Base-by-base conservation (phyloP, 1,139 yeast species). In the Zygoascus sp. region DNA sequence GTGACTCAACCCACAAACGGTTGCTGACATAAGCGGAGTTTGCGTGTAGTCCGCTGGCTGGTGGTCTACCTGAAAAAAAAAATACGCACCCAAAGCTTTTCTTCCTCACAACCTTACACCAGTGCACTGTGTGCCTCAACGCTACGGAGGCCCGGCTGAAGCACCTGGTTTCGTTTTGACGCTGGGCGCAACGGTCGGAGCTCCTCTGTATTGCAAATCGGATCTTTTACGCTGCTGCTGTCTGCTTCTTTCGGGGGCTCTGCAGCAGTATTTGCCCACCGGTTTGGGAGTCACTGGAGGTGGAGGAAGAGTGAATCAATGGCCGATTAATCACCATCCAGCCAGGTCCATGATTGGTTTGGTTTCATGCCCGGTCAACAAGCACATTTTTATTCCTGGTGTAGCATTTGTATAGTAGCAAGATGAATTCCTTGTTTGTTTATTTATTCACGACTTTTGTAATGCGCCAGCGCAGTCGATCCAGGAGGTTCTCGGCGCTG, bases 311-410 rank as follows among this genome's bases (percentile, higher is more conserved):
- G 13, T 23, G 21, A 30, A 28, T 28, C 28, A 27, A 44, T 25
- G 51, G 42, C 56, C 53, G 51, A 37, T 52, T 53, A 52, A 53
- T 53, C 55, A 45, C 55, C 55, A 44, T 39, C 35, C 44, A 36
- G 48, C 32, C 36, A 13, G n/a, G 8, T n/a, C 36, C 6, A 27
- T 25, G 40, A 42, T 22, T 35, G 23, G 27, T 40, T 40, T 47
- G 55, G 55, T 47, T 52, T 52, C 55, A 52, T 52, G 45, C 47
- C 46, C 51, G 53, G 55, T 45, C 51, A 20, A 51, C 55, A 52
- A 30, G 17, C 15, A 30, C 11, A 4, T 30, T 32, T 11, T 15
- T 17, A 9, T 13, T n/a, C n/a, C n/a, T n/a, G n/a, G n/a, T n/a
- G n/a, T n/a, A n/a, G n/a, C n/a, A n/a, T n/a, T n/a, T n/a, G n/a